phyloP scores from a whole-genome alignment of 2,329 filamentous ascomycete genomes.

The Neonectria sp. region DNA sequence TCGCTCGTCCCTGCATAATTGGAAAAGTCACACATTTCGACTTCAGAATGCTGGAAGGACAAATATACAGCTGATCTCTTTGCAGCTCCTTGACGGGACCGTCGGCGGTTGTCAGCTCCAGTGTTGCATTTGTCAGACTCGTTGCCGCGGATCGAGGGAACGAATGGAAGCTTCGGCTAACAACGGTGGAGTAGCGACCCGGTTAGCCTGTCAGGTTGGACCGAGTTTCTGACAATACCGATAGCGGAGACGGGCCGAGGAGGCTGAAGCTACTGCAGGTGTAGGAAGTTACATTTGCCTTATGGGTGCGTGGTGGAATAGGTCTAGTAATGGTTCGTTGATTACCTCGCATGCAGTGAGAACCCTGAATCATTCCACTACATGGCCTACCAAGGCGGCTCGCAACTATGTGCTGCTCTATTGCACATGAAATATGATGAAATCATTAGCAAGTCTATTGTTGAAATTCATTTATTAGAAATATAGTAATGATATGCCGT shows the following conservation, averaged over 20 bases:
- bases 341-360: too few species aligned
- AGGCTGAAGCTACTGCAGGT: not conserved
- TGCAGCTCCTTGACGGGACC: not conserved
- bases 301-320: not conserved
- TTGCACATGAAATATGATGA: too few species aligned
- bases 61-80: not conserved
- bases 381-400: too few species aligned
- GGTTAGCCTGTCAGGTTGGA: not conserved
- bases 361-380: too few species aligned
- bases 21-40: conserved; percentile 49
- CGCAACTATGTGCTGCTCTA: too few species aligned
- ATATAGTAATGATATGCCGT: too few species aligned
- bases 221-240: conserved; percentile 1
- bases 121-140: not conserved
- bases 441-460: too few species aligned
- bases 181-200: conserved; percentile 5
- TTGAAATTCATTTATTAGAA: too few species aligned
- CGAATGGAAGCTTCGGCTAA: conserved; percentile 13
- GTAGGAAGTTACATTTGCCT: not conserved
- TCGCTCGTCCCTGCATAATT: conserved; percentile 57
- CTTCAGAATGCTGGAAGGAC: not conserved
- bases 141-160: not conserved
- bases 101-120: not conserved
- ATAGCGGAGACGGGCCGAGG: conserved; percentile 15
- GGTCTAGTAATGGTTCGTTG: not conserved